phyloP scores from a whole-genome alignment of 2,329 filamentous ascomycete species.

The Epichloe festucae region DNA sequence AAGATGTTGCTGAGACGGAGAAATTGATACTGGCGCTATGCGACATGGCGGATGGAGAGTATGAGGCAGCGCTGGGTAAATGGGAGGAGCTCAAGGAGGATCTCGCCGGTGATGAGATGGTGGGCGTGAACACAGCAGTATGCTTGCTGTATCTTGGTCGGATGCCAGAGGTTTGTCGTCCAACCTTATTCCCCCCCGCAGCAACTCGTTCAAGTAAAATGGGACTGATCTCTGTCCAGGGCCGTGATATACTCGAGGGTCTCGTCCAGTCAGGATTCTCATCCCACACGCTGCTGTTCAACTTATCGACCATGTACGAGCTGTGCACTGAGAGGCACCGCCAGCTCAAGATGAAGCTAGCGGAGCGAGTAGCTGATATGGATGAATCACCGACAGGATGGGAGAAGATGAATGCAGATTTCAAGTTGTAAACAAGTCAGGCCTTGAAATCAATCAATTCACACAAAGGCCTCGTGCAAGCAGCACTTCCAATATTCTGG shows the following conservation, averaged over 20 bases:
- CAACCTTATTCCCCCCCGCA: neutral
- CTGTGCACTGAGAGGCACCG: constrained; percentile 69
- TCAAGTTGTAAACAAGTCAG: constrained; percentile 47
- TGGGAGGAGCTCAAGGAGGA: constrained; percentile 42
- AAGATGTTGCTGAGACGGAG: constrained; percentile 23
- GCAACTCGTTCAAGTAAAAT: too few species aligned
- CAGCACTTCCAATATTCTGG: neutral
- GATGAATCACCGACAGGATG: constrained; percentile 46
- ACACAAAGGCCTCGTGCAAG: neutral
- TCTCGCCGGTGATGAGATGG: constrained; percentile 47
- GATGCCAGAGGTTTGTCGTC: constrained; percentile 49
- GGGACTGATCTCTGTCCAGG: constrained; percentile 28
- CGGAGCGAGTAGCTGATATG: constrained; percentile 53
- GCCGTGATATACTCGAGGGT: constrained; percentile 51
- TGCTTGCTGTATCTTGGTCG: constrained; percentile 70
- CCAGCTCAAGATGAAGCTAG: constrained; percentile 56
- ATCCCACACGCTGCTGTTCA: constrained; percentile 77
- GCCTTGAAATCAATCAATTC: neutral
- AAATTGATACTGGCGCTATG: constrained; percentile 54
- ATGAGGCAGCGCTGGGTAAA: constrained; percentile 44
- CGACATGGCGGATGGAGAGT: constrained; percentile 67
- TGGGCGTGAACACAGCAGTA: constrained; percentile 72
- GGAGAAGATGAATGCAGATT: constrained; percentile 61
- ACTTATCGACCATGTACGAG: constrained; percentile 83
- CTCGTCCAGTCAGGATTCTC: constrained; percentile 49